Evolutionary conservation across 352 stramenopile species (phyloP).

Genomic region (Sclerospora graminicola): DNA sequence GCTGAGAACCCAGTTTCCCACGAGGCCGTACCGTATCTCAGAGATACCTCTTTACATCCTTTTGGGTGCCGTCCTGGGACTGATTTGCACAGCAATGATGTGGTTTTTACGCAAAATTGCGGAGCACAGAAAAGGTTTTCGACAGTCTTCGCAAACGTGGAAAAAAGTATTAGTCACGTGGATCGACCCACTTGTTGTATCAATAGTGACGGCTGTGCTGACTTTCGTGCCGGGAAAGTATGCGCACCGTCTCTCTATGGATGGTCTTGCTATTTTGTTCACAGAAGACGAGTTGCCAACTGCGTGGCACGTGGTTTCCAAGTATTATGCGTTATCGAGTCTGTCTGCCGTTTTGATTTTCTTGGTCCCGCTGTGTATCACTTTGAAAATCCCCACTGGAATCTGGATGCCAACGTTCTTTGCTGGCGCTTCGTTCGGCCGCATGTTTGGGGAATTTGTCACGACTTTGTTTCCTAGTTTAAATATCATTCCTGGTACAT

Average conservation of each 20-base stretch:
- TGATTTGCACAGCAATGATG: conserved; percentile 47
- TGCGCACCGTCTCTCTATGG: conserved; percentile 35
- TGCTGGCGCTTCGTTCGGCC: conserved; percentile 67
- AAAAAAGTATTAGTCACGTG: conserved; percentile 49
- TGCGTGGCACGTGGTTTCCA: conserved; percentile 43
- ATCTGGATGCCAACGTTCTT: conserved; percentile 83
- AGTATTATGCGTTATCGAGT: conserved; percentile 50
- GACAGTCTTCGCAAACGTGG: conserved; percentile 31
- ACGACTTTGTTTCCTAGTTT: conserved; percentile 17
- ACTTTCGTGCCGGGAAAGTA: conserved; percentile 73
- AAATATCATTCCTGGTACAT: conserved; percentile 41
- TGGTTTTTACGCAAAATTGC: conserved; percentile 48
- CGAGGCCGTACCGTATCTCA: conserved; percentile 50
- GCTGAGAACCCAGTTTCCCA: conserved; percentile 37
- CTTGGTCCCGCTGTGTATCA: conserved; percentile 74
- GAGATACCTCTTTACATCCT: conserved; percentile 64
- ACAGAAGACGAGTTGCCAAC: conserved; percentile 33
- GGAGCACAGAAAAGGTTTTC: conserved; percentile 21
- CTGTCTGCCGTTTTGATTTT: conserved; percentile 44
- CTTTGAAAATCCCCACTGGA: conserved; percentile 66
- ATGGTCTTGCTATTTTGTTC: conserved; percentile 57
- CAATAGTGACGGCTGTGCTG: conserved; percentile 47
- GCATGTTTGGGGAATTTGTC: conserved; percentile 65
- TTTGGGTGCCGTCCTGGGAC: conserved; percentile 46
- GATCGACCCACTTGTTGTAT: conserved; percentile 54